Conservation (phyloP, 176 grass and related monocot genomes). For the Rhipidocladum racemiflorum region DNA sequence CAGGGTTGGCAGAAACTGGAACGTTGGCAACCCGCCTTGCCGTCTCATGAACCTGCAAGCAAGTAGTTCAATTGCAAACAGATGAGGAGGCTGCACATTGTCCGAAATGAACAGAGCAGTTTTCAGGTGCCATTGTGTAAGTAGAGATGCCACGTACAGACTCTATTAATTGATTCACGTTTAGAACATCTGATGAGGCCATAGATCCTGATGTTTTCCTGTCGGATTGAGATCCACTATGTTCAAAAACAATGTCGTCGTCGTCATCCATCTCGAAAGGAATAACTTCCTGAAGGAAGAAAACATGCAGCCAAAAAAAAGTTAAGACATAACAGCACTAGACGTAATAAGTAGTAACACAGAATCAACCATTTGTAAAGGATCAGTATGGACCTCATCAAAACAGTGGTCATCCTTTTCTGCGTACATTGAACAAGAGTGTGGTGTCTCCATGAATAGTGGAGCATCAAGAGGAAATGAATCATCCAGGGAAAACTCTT, state of each 20-base stretch:
- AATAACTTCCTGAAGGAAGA: constrained; percentile 61
- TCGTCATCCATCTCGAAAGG: constrained; percentile 74
- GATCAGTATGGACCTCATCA: constrained; percentile 63
- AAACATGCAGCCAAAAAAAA: constrained; percentile 33
- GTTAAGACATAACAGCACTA: constrained; percentile 6
- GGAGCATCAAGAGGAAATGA: constrained; percentile 71
- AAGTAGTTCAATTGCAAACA: constrained; percentile 24
- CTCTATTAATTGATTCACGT: constrained; percentile 87
- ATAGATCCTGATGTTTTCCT: constrained; percentile 69
- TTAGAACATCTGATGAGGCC: constrained; percentile 70
- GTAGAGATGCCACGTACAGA: constrained; percentile 52
- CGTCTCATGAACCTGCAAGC: constrained; percentile 71
- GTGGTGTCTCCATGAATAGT: constrained; percentile 74
- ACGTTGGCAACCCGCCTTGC: constrained; percentile 61
- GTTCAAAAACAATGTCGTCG: constrained; percentile 59
- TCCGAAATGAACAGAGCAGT: background rate
- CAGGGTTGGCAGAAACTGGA: constrained; percentile 49
- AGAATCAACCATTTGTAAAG: constrained; percentile 8
- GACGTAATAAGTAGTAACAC: constrained; percentile 10
- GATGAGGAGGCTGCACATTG: background rate
- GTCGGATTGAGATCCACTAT: constrained; percentile 70
- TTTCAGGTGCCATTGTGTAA: background rate
- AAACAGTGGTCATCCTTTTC: constrained; percentile 59
- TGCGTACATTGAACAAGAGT: constrained; percentile 53
- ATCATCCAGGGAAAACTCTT: constrained; percentile 90